phyloP scores from a whole-genome alignment of 768 basidiomycete species.

The Leccinum subgranulosum region DNA sequence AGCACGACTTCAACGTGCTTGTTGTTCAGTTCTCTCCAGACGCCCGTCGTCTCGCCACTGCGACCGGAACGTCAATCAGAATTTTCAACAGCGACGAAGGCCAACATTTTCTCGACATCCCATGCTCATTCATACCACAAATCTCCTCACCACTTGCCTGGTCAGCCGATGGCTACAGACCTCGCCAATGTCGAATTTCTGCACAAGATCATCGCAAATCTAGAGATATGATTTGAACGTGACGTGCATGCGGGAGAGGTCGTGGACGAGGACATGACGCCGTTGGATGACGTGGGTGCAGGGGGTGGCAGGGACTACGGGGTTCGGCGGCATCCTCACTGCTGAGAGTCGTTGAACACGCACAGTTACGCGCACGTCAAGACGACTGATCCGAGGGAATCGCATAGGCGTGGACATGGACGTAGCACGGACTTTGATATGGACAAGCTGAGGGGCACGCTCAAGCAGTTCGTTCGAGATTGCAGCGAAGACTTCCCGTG shows the following conservation, averaged over 20 bases:
- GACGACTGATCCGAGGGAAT: conserved; percentile 11
- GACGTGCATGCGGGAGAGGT: conserved; percentile 26
- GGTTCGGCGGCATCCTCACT: no score
- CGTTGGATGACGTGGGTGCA: no score
- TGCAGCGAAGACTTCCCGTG: conserved; percentile 67
- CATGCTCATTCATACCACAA: no score
- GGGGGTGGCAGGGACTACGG: no score
- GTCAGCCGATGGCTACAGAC: not conserved
- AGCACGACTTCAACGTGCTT: no score
- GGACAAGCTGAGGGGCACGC: conserved; percentile 88
- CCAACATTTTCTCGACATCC: no score
- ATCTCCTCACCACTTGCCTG: no score
- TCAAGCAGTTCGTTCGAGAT: conserved; percentile 91
- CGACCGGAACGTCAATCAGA: no score
- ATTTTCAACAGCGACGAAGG: no score
- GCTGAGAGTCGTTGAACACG: conserved; percentile 28
- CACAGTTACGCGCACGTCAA: conserved; percentile 21
- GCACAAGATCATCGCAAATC: conserved; percentile 63
- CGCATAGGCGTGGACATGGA: not conserved
- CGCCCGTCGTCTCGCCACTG: no score
- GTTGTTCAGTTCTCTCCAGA: no score
- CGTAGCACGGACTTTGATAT: conserved; percentile 63
- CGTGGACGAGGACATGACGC: conserved; percentile 12
- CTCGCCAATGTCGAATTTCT: conserved; percentile 77
- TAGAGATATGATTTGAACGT: conserved; percentile 79